Evolutionary conservation across 2,329 filamentous ascomycete species (phyloP), one percentile per base, ranked within the genome.

Genomic region (Endoconidiophora polonica): DNA sequence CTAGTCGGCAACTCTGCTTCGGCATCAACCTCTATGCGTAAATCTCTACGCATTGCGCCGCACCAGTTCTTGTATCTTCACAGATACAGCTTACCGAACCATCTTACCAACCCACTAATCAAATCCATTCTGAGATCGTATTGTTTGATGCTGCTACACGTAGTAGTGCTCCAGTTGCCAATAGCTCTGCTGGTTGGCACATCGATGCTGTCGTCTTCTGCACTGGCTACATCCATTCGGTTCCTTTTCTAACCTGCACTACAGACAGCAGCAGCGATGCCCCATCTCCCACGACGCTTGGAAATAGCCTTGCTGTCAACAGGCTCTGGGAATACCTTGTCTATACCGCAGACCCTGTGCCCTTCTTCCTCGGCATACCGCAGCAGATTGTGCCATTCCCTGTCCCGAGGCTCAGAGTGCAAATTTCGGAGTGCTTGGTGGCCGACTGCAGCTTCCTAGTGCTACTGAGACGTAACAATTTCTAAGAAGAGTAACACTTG

Each of bases 381-480:
- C 26, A 48, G n/a, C 49, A 44, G 5, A 74, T 73, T 0, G 61
- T 83, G 24, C 83, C 79, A 0, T 83, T 83, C 63, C 80, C 78
- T 58, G 70, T 81, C 26, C 80, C 50, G 79, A 82, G 61, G 81
- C 76, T 74, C 78, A 82, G 57, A 76, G 77, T 5, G 77, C 81
- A 0, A 67, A 75, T 1, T 74, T 72, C 0, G 77, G 77, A 0
- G 60, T 79, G 2, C 65, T 81, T 0, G 71, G 77, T 0, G 74
- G 74, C 0, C 65, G 74, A 1, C 69, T 68, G 0, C 61, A 56
- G 0, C 60, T 81, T 1, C 79, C 78, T 0, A 55, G 68, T 0
- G 20, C 63, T 0, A 62, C 64, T 10, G 72, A 72, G 49, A 74
- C 76, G 64, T 57, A 63, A 33, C 59, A 57, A 18, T 82, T 78